Percentiles rank a stretch among this genome's conserved stretches.
These are phyloP conservation scores for Earliella scabrosa DNA, from an alignment of 1,284 basidiomycete species.

Conservation along the genomic window DNA sequence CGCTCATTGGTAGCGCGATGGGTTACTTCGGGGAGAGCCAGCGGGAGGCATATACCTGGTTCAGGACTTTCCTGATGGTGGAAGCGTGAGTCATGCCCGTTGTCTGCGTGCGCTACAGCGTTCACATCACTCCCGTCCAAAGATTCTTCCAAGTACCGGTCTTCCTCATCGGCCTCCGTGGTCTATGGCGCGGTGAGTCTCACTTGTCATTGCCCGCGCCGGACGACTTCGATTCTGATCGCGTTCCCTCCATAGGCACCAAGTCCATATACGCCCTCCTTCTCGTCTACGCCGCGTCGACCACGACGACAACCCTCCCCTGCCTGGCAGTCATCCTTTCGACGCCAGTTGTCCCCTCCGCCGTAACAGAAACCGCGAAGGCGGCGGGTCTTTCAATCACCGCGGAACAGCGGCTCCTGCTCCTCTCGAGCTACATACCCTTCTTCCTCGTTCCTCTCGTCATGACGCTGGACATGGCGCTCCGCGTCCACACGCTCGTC, in stretches of 20 bases:
- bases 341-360: slow-evolving; percentile 36
- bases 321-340: slow-evolving; percentile 65
- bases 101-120: background rate
- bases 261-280: slow-evolving; percentile 54
- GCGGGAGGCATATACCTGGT: slow-evolving; percentile 56
- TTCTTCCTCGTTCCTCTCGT: slow-evolving; percentile 74
- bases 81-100: slow-evolving; percentile 45
- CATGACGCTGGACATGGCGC: slow-evolving; percentile 76
- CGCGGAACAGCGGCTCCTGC: slow-evolving; percentile 47
- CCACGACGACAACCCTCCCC: slow-evolving; percentile 77
- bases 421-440: slow-evolving; percentile 78
- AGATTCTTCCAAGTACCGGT: slow-evolving; percentile 80
- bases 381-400: slow-evolving; percentile 44
- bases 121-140: background rate
- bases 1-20: slow-evolving; percentile 59
- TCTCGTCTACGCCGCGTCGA: slow-evolving; percentile 77
- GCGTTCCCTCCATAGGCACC: slow-evolving; percentile 14
- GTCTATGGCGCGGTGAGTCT: slow-evolving; percentile 65
- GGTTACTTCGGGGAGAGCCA: slow-evolving; percentile 43
- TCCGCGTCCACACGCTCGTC: slow-evolving; percentile 43
- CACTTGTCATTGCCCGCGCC: background rate
- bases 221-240: background rate
- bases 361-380: slow-evolving; percentile 18
- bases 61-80: slow-evolving; percentile 64
- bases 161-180: slow-evolving; percentile 70